Percentiles rank a stretch among this genome's conserved stretches.
These are phyloP conservation scores for Cladosporium cucumerinum DNA, from an alignment of 2,329 filamentous ascomycete genomes.

Conservation along the genomic window DNA sequence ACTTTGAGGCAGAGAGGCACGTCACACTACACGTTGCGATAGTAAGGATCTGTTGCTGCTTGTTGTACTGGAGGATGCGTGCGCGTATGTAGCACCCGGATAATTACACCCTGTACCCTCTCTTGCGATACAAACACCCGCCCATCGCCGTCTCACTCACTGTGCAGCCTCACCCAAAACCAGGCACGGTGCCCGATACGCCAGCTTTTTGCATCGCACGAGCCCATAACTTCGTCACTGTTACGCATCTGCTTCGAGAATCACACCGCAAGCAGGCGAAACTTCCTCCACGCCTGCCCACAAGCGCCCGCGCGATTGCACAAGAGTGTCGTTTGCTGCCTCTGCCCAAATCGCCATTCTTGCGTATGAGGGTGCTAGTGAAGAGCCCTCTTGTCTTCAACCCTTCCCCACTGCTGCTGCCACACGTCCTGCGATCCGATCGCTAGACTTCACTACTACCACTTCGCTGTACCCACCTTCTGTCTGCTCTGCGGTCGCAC, in stretches of 20 bases:
- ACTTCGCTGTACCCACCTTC: not conserved
- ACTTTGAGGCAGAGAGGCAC: conserved; percentile 1
- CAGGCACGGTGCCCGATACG: not conserved
- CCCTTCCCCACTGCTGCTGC: conserved; percentile 1
- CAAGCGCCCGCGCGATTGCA: conserved; percentile 10
- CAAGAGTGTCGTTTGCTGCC: conserved; percentile 12
- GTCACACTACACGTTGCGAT: not conserved
- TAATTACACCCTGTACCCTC: not conserved
- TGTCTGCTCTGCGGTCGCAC: not conserved
- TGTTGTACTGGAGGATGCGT: not conserved
- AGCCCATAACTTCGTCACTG: conserved; percentile 12
- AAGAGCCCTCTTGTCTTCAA: conserved; percentile 7
- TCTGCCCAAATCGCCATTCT: not conserved
- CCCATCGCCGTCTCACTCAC: not conserved
- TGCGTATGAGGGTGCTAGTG: conserved; percentile 15
- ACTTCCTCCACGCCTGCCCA: conserved; percentile 7
- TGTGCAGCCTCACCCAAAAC: not conserved
- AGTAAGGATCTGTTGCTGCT: not conserved
- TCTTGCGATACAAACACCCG: not conserved
- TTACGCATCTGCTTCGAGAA: conserved; percentile 5
- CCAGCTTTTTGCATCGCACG: conserved; percentile 15
- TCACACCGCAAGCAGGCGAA: conserved; percentile 2
- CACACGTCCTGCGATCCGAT: not conserved
- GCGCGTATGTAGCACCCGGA: not conserved
- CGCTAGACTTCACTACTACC: conserved; percentile 8